Percentiles rank a stretch among this genome's conserved stretches.
Evolutionary conservation across 148 eudicot species (phyloP).

Genomic region (Rhododendron mucronatum): DNA sequence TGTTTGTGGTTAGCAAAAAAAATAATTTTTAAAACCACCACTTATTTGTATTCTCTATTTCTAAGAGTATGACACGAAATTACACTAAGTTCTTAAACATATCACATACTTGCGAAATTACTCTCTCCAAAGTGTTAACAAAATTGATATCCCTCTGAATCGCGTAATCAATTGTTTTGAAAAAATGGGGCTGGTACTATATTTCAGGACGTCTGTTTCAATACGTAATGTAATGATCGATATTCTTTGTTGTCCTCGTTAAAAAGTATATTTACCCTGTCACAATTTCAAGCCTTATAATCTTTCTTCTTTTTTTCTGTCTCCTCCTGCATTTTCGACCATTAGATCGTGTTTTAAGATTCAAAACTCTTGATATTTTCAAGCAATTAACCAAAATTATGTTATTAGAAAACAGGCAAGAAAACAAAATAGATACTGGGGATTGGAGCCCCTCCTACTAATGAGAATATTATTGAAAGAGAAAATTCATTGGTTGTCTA

Average conservation of each 20-base stretch:
- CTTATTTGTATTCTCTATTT: no score
- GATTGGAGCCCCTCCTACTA: no score
- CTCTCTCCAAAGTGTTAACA: not conserved
- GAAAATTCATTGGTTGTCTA: not conserved
- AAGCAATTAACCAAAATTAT: not conserved
- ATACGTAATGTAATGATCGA: not conserved
- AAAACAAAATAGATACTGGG: no score
- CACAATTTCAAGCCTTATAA: not conserved
- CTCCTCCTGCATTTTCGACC: no score
- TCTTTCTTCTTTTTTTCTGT: not conserved
- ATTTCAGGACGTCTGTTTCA: not conserved
- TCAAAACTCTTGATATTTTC: not conserved
- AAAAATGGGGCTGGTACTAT: no score
- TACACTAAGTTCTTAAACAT: not conserved
- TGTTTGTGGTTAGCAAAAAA: no score
- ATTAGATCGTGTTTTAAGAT: no score
- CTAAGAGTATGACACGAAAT: not conserved
- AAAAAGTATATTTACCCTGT: not conserved
- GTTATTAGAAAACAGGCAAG: not conserved
- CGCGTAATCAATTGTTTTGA: no score
- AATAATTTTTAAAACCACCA: no score
- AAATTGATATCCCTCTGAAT: no score
- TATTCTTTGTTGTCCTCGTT: not conserved
- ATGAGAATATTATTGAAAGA: not conserved
- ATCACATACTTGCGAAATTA: not conserved